Conservation (phyloP, 2,329 filamentous ascomycete species). For the Acrocalymma vagum region DNA sequence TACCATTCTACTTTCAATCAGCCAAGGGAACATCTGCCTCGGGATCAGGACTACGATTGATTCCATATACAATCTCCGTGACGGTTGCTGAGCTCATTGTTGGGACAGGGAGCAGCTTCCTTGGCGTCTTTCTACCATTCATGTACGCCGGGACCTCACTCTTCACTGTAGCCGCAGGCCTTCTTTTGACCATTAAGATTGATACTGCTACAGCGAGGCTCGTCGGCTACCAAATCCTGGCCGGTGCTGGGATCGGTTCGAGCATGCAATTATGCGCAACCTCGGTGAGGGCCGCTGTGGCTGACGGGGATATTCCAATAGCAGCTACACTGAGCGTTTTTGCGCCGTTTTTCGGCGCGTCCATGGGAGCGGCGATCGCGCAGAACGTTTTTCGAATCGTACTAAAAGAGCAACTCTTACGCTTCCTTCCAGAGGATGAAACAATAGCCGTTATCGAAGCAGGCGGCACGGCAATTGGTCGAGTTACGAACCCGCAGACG, state of each 20-base stretch:
- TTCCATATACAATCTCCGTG: not conserved
- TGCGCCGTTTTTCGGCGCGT: too few relatives aligned
- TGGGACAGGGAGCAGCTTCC: conserved; percentile 12
- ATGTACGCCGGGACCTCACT: conserved; percentile 6
- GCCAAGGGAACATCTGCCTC: conserved; percentile 31
- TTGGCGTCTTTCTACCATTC: conserved; percentile 28
- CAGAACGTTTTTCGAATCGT: conserved; percentile 47
- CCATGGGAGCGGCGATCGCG: too few relatives aligned
- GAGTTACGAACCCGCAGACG: conserved; percentile 59
- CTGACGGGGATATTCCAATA: conserved; percentile 41
- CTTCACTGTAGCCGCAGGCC: conserved; percentile 2
- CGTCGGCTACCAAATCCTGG: conserved; percentile 2
- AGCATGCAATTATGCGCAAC: conserved; percentile 1
- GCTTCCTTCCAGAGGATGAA: conserved; percentile 30
- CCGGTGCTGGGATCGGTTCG: conserved; percentile 4
- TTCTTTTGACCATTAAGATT: conserved; percentile 1
- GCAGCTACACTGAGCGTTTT: conserved; percentile 56
- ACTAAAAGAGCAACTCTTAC: conserved; percentile 26
- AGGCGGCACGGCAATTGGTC: conserved; percentile 66
- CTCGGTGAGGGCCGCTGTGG: conserved; percentile 3
- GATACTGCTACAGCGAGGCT: not conserved
- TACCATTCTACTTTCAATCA: conserved; percentile 57
- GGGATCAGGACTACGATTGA: conserved; percentile 33
- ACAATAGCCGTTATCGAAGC: conserved; percentile 23
- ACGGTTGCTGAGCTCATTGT: not conserved